Base-by-base conservation (phyloP, 306 rosid species). In the Spatholobus suberectus region DNA sequence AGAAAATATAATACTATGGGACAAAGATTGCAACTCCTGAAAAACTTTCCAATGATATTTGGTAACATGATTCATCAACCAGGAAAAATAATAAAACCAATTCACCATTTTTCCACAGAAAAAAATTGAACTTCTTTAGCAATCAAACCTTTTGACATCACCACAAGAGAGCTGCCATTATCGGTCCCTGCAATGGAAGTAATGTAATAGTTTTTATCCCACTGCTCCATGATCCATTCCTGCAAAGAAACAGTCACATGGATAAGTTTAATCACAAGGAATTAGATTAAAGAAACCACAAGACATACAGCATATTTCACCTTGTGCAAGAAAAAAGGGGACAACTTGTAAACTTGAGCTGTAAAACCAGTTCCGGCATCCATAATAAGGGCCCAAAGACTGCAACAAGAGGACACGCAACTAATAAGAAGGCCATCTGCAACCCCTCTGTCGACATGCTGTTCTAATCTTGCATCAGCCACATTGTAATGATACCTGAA, bases 341-440 rank as follows among this genome's bases (percentile, higher is more conserved):
- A 93, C 74, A 93, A 82, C 86, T 95, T 95, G 82, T 90, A 90
- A 77, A 93, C 94, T 92, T 95, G 98, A 84, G 15, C 75, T 1
- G 95, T 75, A 85, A 91, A 95, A 82, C 94, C 94, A 73, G 98
- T 95, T 84, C 98, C 98, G 51, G 98, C 98, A 75, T 95, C 98
- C 98, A 95, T 95, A 75, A 95, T 95, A 70, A 95, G 96, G 37
- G 98, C 98, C 98, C 98, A 95, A 27, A 93, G 95, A 90, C 90
- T 92, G 80, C 98, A 88, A 82, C 98, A 93, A 46, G 98, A 95
- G 26, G 97, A 84, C 75, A 95, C 98, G 52, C 98, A 95, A 78
- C 95, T 93, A 66, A 95, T 95, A 67, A 89, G 97, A 81, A 95
- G 91, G 57, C 97, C 98, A 85, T 95, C 98, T 66, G 97, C 93